Evolutionary conservation across 441 rosid genomes (phyloP).

Genomic region (Eruca vesicaria): DNA sequence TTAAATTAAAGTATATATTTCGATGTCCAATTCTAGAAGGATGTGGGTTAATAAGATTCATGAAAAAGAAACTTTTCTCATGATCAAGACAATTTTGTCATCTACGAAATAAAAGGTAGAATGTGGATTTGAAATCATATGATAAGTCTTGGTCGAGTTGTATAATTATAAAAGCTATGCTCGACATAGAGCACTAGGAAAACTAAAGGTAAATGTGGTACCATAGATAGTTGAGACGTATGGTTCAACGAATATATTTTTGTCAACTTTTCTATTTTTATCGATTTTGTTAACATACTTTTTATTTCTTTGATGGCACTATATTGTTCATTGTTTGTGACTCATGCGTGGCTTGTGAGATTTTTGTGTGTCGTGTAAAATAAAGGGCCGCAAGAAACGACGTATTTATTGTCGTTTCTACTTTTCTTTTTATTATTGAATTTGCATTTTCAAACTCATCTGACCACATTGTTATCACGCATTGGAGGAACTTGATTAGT

Average conservation of each 20-base stretch:
- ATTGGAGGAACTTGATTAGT: not conserved
- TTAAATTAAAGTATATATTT: not conserved
- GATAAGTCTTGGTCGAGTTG: conserved; percentile 17
- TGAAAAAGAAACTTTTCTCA: not conserved
- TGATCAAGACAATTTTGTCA: not conserved
- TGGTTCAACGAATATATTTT: conserved; percentile 12
- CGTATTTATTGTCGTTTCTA: conserved; percentile 17
- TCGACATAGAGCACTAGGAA: conserved; percentile 13
- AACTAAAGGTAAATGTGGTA: conserved; percentile 10
- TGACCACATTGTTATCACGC: not conserved
- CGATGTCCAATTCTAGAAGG: conserved; percentile 11
- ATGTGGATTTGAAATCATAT: conserved; percentile 22
- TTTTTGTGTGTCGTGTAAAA: conserved; percentile 12
- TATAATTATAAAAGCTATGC: conserved; percentile 17
- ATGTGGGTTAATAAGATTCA: not conserved
- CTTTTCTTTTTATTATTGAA: conserved; percentile 10
- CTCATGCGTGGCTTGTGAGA: conserved; percentile 25
- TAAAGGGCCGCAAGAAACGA: conserved; percentile 25
- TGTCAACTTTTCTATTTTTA: not conserved
- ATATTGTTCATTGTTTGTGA: conserved; percentile 17
- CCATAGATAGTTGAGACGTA: conserved; percentile 20
- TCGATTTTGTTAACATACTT: not conserved
- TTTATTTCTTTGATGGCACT: conserved; percentile 16
- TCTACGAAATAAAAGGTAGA: not conserved
- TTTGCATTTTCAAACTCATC: not conserved